A percentile compares a stretch with the other conserved stretches of the same genome.
phyloP scores from a whole-genome alignment of 2,329 filamentous ascomycete species.

The Aciculosporium take region DNA sequence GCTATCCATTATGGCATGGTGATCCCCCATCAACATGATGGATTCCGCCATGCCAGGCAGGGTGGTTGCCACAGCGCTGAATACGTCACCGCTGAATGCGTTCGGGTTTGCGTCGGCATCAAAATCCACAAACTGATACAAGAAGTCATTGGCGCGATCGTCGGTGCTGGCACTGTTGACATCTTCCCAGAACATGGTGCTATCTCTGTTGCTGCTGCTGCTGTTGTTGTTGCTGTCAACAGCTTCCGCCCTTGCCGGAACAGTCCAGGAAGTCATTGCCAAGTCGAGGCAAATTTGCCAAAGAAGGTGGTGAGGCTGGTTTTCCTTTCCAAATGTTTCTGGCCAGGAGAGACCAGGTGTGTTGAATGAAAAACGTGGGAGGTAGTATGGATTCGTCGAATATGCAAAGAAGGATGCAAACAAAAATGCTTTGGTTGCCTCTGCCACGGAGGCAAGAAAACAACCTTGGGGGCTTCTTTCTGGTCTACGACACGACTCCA shows the following conservation, averaged over 20 bases:
- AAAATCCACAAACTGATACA: slow-evolving; percentile 24
- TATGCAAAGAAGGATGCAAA: background rate
- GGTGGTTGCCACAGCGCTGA: slow-evolving; percentile 10
- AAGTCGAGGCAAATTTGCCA: background rate
- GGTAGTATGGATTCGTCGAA: no score
- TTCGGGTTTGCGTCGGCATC: slow-evolving; percentile 14
- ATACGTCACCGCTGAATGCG: slow-evolving; percentile 11
- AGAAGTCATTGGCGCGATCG: slow-evolving; percentile 20
- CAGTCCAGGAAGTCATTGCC: slow-evolving; percentile 23
- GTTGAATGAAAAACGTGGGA: background rate
- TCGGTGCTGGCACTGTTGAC: slow-evolving; percentile 16
- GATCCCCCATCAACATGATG: slow-evolving; percentile 14
- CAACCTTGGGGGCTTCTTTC: background rate
- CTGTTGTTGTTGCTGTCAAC: slow-evolving; percentile 21
- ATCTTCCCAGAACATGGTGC: slow-evolving; percentile 22
- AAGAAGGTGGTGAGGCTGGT: background rate
- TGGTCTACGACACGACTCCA: background rate
- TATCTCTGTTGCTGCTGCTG: slow-evolving; percentile 20
- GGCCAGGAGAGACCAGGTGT: background rate
- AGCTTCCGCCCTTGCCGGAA: slow-evolving; percentile 20
- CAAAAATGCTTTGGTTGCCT: background rate
- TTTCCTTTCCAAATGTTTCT: background rate
- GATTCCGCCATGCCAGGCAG: slow-evolving; percentile 15
- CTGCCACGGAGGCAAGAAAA: background rate
- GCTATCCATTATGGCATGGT: slow-evolving; percentile 11